phyloP scores from a whole-genome alignment of 1,284 basidiomycete genomes.

The Ceratobasidium sp. region DNA sequence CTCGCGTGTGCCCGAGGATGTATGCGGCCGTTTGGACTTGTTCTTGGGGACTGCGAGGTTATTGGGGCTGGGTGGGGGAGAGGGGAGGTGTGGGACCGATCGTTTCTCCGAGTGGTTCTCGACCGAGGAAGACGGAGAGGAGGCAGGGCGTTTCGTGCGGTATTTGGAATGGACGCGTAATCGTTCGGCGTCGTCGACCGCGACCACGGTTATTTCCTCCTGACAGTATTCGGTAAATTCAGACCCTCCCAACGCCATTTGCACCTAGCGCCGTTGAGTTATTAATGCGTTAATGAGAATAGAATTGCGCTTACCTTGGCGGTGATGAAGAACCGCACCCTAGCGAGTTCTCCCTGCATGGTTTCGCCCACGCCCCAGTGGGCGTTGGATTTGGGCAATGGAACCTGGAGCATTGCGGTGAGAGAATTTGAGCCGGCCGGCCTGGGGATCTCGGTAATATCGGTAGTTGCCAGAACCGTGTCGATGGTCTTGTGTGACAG shows the following conservation, averaged over 20 bases:
- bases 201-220: slow-evolving; percentile 66
- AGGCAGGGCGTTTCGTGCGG: slow-evolving; percentile 47
- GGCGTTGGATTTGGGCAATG: slow-evolving; percentile 61
- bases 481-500: slow-evolving; percentile 56
- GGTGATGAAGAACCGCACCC: slow-evolving; percentile 70
- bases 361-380: slow-evolving; percentile 81
- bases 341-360: slow-evolving; percentile 67
- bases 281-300: not conserved
- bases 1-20: slow-evolving; percentile 31
- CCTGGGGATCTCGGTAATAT: slow-evolving; percentile 61
- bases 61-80: slow-evolving; percentile 25
- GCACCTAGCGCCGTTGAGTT: slow-evolving; percentile 12
- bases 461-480: slow-evolving; percentile 62
- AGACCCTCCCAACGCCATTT: not conserved
- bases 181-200: slow-evolving; percentile 72
- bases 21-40: slow-evolving; percentile 34
- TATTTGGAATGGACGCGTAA: slow-evolving; percentile 68
- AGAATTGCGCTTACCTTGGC: slow-evolving; percentile 60
- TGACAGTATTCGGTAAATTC: slow-evolving; percentile 69
- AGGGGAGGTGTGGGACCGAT: slow-evolving; percentile 29
- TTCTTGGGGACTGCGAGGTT: slow-evolving; percentile 1
- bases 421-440: slow-evolving; percentile 63
- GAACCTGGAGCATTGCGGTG: slow-evolving; percentile 73
- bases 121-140: slow-evolving; percentile 10
- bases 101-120: slow-evolving; percentile 22